These are phyloP conservation scores for Nannochloris sp. DNA, from an alignment of 139 green algal genomes.

Conservation along the genomic window DNA sequence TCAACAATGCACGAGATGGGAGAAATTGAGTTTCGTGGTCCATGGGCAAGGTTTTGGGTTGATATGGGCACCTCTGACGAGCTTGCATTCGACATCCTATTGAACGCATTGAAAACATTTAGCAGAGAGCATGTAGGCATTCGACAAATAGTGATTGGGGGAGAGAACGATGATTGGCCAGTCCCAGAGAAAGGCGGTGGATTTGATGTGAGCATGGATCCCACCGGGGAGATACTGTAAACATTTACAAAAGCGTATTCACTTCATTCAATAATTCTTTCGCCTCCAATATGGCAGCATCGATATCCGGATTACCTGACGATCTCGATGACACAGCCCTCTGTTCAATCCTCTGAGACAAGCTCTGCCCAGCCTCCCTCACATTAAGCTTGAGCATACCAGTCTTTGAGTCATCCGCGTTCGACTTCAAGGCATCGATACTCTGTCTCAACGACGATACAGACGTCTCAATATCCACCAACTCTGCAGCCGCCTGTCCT, in stretches of 20 bases:
- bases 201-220: constrained; percentile 5
- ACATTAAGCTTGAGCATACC: constrained; percentile 55
- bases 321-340: constrained; percentile 11
- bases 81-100: constrained; percentile 75
- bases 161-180: constrained; percentile 57
- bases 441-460: constrained; percentile 35
- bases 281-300: constrained; percentile 15
- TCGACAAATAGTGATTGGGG: constrained; percentile 46
- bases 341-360: constrained; percentile 43
- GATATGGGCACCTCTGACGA: constrained; percentile 85
- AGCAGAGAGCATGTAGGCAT: constrained; percentile 58
- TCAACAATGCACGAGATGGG: constrained; percentile 60
- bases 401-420: constrained; percentile 30
- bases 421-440: constrained; percentile 41
- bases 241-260: constrained; percentile 6
- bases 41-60: constrained; percentile 54
- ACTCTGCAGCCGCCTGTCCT: constrained; percentile 49
- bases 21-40: constrained; percentile 46
- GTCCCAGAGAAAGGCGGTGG: constrained; percentile 20
- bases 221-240: not conserved
- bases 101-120: constrained; percentile 75
- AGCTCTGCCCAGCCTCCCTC: constrained; percentile 41
- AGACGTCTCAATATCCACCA: constrained; percentile 50
- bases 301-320: not conserved
- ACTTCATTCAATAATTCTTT: constrained; percentile 20